Base-by-base conservation (phyloP, 1,139 yeast genomes). In the Hemisphaericaspora xylanilytica region DNA sequence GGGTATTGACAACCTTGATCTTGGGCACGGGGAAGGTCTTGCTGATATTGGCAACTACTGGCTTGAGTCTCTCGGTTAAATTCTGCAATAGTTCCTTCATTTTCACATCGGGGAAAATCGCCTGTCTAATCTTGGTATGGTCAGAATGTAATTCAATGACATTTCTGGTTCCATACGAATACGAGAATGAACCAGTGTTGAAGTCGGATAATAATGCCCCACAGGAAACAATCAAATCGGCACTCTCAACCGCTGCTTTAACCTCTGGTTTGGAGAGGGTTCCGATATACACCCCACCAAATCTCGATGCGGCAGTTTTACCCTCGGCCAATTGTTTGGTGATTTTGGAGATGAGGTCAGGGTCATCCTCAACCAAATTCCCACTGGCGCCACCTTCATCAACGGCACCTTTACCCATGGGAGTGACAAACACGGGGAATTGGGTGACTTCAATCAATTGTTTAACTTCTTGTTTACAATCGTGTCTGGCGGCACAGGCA, bases 131-230 rank as follows among this genome's bases (percentile, higher is more conserved):
- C 69, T 84, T 84, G 58, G 84, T 80, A 71, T 82, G 77, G 67
- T 85, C 90, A n/a, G 95, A 84, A 66, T 87, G 95, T 78, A 87
- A 83, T 68, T 87, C 95, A 49, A 87, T 78, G 50, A 85, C 75
- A 70, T 85, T 85, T 62, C 76, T 80, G 50, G 95, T 85, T 58
- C 78, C 73, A 73, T 85, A 85, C 41, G 83, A 76, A 70, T 86
- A 87, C 24, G 92, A 80, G 75, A 86, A 86, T 13, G 94, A 83
- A 58, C 95, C 95, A 42, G 95, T 86, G 73, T 85, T 86, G 78
- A 84, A 87, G 65, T 87, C 95, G 34, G 95, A 85, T 56, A 86
- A 70, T 56, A 87, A 68, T 37, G 90, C 89, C 60, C 96, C 96
- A 50, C 86, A 75, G 12, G 90, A 81, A 43, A 87, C 61, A 45